Evolutionary conservation across 805 yeast genomes (phyloP), one percentile per base, ranked within the genome.

Genomic region (Barnettozyma californica): DNA sequence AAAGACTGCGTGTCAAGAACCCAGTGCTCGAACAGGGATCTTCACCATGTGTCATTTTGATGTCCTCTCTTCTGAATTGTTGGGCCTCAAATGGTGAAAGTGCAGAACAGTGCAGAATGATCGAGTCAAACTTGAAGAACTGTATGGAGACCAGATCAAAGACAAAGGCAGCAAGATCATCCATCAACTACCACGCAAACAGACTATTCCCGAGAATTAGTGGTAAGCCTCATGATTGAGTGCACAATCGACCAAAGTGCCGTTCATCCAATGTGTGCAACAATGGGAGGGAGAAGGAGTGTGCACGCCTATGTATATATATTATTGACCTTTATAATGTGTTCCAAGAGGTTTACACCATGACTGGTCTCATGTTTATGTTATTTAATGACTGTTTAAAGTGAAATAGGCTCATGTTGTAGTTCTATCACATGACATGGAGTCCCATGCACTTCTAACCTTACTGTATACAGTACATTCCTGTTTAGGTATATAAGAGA

Each of bases 61-160:
- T 91, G 91, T 83, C 94, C 1, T 83, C 87, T 43, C 74, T 91
- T 65, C 72, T 91, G 57, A 87, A 86, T 74, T 91, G 98, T 70
- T 91, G 98, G 98, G 95, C 97, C 2, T 87, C 97, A 21, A 87
- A 88, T 68, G 92, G 95, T 43, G 95, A 89, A 66, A 91, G 94
- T 51, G 71, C 84, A 20, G 69, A 75, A 10, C 75, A 70, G 42
- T 91, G 98, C 68, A 71, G 75, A 21, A 72, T 70, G 8, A 67
- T 87, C 42, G 95, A 84, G 61, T 64, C 67, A 33, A 88, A 87
- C 52, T 76, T 90, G 63, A 87, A 87, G 61, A 67, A 68, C 13
- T 91, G 97, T 64, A 86, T 88, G 84, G 68, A 71, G 44, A 70
- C 62, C 16, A 62, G 62, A 55, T 53, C 63, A 27, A 59, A 57